A percentile compares a stretch with the other conserved stretches of the same genome.
Evolutionary conservation across 176 grass and related monocot genomes (phyloP).

Genomic region (Rhynchospora breviuscula): DNA sequence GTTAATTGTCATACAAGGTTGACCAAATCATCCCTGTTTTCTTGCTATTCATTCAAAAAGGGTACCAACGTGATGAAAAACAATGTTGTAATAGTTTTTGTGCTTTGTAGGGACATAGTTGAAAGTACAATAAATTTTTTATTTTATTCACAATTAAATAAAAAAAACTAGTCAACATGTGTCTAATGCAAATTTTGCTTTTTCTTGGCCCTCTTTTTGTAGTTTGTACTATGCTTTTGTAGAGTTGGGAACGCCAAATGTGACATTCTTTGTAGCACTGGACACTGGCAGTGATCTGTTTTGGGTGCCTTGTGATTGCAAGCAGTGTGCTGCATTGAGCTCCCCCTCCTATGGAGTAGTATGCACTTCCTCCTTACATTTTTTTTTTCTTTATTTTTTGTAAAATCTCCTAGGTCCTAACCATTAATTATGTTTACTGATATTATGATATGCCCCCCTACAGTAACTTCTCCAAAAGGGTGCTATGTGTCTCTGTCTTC

Average conservation of each 20-base stretch:
- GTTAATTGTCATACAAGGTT: neutral
- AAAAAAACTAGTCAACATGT: neutral
- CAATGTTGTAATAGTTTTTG: neutral
- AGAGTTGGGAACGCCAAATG: slow-evolving; percentile 75
- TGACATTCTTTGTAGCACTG: slow-evolving; percentile 83
- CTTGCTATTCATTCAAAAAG: neutral
- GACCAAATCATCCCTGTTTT: neutral
- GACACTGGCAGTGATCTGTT: slow-evolving; percentile 93
- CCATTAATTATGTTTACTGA: neutral
- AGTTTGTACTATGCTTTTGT: slow-evolving; percentile 85
- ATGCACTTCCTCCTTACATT: neutral
- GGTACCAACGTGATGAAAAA: neutral
- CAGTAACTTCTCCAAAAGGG: neutral
- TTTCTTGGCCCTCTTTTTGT: neutral
- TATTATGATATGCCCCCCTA: neutral
- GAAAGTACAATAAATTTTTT: neutral
- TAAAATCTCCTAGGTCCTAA: neutral
- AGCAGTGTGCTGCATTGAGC: slow-evolving; percentile 42
- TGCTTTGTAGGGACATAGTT: slow-evolving; percentile 21
- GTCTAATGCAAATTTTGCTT: slow-evolving; percentile 25
- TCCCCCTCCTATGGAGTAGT: slow-evolving; percentile 41
- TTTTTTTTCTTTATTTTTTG: neutral
- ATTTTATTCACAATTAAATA: neutral
- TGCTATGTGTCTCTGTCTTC: neutral
- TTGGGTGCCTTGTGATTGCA: slow-evolving; percentile 90